phyloP scores from a whole-genome alignment of 257 asterid genomes.

The Solanum clarkiae region DNA sequence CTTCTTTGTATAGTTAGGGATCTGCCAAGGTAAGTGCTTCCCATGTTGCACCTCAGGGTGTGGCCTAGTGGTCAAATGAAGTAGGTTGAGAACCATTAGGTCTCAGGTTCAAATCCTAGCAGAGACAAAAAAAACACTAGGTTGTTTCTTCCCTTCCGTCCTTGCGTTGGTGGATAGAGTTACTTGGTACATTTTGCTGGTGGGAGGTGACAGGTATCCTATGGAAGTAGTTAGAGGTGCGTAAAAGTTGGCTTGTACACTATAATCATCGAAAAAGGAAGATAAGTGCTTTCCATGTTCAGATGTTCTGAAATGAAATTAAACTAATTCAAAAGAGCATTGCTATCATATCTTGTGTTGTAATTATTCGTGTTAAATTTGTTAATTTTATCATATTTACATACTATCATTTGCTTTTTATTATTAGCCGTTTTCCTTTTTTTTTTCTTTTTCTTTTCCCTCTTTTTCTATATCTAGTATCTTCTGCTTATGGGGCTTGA shows the following conservation, averaged over 20 bases:
- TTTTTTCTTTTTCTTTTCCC: no score
- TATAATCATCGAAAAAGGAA: neutral
- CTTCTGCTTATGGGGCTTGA: no score
- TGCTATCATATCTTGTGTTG: neutral
- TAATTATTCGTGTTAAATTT: no score
- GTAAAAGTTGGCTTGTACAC: neutral
- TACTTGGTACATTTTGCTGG: neutral
- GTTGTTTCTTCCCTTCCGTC: neutral
- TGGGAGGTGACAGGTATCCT: neutral
- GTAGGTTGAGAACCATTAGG: neutral
- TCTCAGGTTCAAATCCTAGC: neutral
- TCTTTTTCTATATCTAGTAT: no score
- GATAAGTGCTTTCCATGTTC: neutral
- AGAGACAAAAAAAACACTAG: neutral
- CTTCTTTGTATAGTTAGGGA: neutral
- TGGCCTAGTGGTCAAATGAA: neutral
- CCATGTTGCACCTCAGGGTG: neutral
- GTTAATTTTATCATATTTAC: no score
- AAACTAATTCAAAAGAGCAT: neutral
- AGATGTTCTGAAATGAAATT: neutral
- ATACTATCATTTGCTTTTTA: no score
- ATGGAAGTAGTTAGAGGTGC: neutral
- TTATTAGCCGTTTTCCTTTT: no score
- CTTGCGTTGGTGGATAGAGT: neutral
- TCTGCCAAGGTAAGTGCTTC: neutral